Evolutionary conservation across 495 filamentous ascomycete genomes (phyloP).

Genomic region (Cudoniella acicularis): DNA sequence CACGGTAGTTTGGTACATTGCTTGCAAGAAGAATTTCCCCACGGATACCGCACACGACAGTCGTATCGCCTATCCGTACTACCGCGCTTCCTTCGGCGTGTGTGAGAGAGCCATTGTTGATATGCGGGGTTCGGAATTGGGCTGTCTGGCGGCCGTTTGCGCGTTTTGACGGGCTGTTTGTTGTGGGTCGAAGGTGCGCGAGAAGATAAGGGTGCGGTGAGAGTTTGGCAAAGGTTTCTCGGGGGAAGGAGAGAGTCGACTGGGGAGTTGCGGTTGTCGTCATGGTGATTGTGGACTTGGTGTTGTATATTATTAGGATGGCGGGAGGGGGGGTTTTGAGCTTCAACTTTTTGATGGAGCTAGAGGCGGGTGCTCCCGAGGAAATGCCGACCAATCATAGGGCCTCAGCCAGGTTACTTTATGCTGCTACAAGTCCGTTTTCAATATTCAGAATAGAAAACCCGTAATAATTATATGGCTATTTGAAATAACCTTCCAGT

Average conservation of each 20-base stretch:
- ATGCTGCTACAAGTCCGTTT: no score
- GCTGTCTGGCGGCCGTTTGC: constrained; percentile 73
- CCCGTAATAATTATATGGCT: no score
- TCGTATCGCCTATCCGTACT: constrained; percentile 82
- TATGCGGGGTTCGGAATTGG: constrained; percentile 62
- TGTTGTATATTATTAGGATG: neutral
- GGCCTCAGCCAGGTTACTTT: no score
- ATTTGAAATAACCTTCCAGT: no score
- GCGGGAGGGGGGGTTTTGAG: neutral
- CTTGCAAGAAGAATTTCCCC: constrained; percentile 75
- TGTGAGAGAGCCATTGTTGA: constrained; percentile 76
- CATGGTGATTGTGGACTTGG: neutral
- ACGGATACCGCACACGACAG: constrained; percentile 85
- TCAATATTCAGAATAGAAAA: no score
- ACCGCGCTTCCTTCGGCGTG: constrained; percentile 88
- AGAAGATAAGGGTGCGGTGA: constrained; percentile 86
- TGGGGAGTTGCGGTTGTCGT: constrained; percentile 28
- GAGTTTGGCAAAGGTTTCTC: constrained; percentile 82
- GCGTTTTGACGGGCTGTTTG: constrained; percentile 55
- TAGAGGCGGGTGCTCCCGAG: constrained; percentile 6
- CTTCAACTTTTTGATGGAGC: constrained; percentile 9
- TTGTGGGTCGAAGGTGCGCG: constrained; percentile 66
- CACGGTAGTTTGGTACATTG: constrained; percentile 62
- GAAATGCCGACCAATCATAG: constrained; percentile 3
- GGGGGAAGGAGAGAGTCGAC: constrained; percentile 63